phyloP scores from a whole-genome alignment of 2,329 filamentous ascomycete genomes.

The Alternaria triticina region DNA sequence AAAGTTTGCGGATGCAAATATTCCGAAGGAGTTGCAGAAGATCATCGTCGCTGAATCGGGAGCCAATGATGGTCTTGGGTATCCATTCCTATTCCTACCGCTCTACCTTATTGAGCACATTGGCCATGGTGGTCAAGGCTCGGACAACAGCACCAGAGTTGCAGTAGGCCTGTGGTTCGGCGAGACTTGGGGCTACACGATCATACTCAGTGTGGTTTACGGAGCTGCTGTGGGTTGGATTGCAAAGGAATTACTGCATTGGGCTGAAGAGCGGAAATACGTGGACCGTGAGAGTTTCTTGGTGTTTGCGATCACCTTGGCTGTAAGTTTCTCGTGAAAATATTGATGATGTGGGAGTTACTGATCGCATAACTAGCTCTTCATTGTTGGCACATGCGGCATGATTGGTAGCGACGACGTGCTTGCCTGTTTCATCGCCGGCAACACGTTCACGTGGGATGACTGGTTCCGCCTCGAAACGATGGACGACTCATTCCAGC shows the following conservation, averaged over 20 bases:
- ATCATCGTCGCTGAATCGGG: constrained; percentile 74
- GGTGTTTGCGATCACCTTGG: constrained; percentile 83
- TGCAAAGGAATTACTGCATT: constrained; percentile 81
- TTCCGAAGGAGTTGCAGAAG: constrained; percentile 79
- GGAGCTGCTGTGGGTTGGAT: constrained; percentile 80
- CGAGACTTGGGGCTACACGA: constrained; percentile 84
- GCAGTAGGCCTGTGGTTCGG: constrained; percentile 84
- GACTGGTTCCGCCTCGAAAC: constrained; percentile 94
- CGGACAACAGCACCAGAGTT: constrained; percentile 60
- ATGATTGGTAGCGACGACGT: constrained; percentile 90
- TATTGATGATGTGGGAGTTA: neutral
- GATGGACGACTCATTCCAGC: constrained; percentile 88
- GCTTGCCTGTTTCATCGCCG: constrained; percentile 89
- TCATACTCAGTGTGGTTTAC: constrained; percentile 78
- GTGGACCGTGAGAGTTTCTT: constrained; percentile 88
- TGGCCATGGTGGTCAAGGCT: constrained; percentile 61
- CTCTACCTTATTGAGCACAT: constrained; percentile 82
- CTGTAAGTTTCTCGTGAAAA: constrained; percentile 56
- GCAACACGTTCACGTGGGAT: constrained; percentile 90
- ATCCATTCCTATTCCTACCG: constrained; percentile 85
- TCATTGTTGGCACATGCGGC: constrained; percentile 85
- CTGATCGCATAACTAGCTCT: constrained; percentile 59
- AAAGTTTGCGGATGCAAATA: constrained; percentile 89
- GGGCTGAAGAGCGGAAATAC: constrained; percentile 79
- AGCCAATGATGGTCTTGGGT: constrained; percentile 87